These are phyloP conservation scores for Monilinia polystroma DNA, from an alignment of 2,329 filamentous ascomycete genomes.

Conservation along the genomic window DNA sequence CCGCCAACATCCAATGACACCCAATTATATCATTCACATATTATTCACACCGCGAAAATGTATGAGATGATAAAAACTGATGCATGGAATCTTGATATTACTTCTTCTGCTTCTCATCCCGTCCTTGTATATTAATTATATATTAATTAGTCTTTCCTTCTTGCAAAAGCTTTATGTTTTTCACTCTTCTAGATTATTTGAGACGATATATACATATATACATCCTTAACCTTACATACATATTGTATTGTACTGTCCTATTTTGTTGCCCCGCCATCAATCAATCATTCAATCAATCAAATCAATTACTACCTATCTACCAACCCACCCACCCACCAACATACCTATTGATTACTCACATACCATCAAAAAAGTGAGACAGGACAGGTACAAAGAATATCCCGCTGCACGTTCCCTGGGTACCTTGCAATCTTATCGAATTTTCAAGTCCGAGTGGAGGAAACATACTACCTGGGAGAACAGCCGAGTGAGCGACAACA, in stretches of 20 bases:
- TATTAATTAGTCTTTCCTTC: too few relatives aligned
- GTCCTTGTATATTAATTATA: neutral
- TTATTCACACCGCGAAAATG: constrained; percentile 5
- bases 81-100: neutral
- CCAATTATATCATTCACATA: constrained; percentile 13
- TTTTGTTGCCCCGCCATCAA: neutral
- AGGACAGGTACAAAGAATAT: neutral
- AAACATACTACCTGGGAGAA: neutral
- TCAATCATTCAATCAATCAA: neutral
- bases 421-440: constrained; percentile 3
- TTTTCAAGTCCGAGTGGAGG: constrained; percentile 2
- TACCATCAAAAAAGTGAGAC: too few relatives aligned
- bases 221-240: neutral
- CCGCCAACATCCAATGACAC: neutral
- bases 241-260: neutral
- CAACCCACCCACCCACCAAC: too few relatives aligned
- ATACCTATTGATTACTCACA: too few relatives aligned
- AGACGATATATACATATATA: too few relatives aligned
- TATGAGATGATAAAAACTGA: neutral
- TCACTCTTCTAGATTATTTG: neutral
- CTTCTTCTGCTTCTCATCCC: neutral
- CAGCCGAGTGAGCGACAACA: constrained; percentile 8
- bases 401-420: neutral
- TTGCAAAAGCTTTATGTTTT: too few relatives aligned
- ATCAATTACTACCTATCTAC: neutral